Conservation (phyloP, 2,329 filamentous ascomycete species). For the Phyllosticta citrichinensis region DNA sequence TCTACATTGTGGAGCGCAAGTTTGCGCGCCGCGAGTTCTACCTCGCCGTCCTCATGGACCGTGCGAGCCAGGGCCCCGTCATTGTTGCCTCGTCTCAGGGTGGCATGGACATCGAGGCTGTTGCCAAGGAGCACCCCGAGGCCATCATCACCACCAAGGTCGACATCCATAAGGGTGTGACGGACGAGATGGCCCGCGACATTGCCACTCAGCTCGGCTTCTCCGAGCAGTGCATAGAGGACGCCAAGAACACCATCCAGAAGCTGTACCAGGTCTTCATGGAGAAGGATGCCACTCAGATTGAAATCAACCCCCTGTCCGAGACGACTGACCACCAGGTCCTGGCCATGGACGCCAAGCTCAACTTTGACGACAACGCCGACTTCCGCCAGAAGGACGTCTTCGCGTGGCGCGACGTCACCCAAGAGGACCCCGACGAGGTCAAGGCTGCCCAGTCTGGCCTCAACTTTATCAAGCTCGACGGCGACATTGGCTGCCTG, state of each 20-base stretch:
- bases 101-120: conserved; percentile 97
- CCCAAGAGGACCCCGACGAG: conserved; percentile 95
- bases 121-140: conserved; percentile 94
- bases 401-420: conserved; percentile 86
- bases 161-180: conserved; percentile 89
- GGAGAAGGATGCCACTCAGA: conserved; percentile 97
- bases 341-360: conserved; percentile 98
- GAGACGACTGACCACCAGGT: conserved; percentile 98
- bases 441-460: conserved; percentile 89
- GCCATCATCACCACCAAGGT: conserved; percentile 92
- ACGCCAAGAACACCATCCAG: conserved; percentile 92
- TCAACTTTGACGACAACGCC: conserved; percentile 97
- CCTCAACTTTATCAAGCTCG: conserved; percentile 99
- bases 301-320: conserved; percentile 98
- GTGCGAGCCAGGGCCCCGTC: conserved; percentile 77
- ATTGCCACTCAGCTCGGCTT: conserved; percentile 92
- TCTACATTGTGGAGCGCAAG: conserved; percentile 99
- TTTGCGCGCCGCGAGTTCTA: conserved; percentile 99
- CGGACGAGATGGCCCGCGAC: conserved; percentile 82
- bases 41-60: conserved; percentile 97
- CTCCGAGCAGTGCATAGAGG: conserved; percentile 93
- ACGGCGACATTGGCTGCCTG: conserved; percentile 96
- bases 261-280: conserved; percentile 98
- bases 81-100: conserved; percentile 97
- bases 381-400: conserved; percentile 97